phyloP scores from a whole-genome alignment of 2,329 filamentous ascomycete species.

The Sporothrix pseudoabietina region DNA sequence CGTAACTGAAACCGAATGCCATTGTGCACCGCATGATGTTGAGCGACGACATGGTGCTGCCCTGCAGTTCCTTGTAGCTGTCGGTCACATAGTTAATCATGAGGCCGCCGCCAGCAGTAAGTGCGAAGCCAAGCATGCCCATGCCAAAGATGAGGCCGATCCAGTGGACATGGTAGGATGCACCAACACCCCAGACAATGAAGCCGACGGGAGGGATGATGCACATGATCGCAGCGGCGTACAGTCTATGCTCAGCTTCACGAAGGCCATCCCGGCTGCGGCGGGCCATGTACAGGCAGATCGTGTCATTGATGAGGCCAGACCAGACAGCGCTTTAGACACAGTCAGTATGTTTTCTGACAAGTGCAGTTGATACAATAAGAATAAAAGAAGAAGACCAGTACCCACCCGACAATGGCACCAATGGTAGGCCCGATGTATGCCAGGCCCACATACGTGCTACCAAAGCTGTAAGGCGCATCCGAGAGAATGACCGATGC shows the following conservation, averaged over 20 bases:
- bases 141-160: slow-evolving; percentile 47
- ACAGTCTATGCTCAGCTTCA: slow-evolving; percentile 40
- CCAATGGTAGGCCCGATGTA: slow-evolving; percentile 36
- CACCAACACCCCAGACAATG: slow-evolving; percentile 54
- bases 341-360: no score
- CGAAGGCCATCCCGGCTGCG: slow-evolving; percentile 45
- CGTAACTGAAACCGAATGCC: slow-evolving; percentile 40
- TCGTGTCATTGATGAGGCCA: slow-evolving; percentile 34
- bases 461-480: slow-evolving; percentile 36
- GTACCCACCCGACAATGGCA: slow-evolving; percentile 33
- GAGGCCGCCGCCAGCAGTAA: slow-evolving; percentile 45
- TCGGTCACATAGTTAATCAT: slow-evolving; percentile 49
- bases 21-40: slow-evolving; percentile 39
- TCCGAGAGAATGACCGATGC: slow-evolving; percentile 33
- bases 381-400: no score
- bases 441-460: slow-evolving; percentile 34
- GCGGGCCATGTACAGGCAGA: slow-evolving; percentile 42
- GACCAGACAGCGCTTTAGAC: slow-evolving; percentile 31
- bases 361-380: no score
- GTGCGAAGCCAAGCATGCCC: slow-evolving; percentile 46
- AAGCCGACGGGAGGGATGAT: slow-evolving; percentile 42
- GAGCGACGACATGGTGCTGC: slow-evolving; percentile 35
- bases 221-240: slow-evolving; percentile 38
- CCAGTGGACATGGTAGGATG: slow-evolving; percentile 47
- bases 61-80: slow-evolving; percentile 42